These are phyloP conservation scores for Parastagonospora nodorum DNA, from an alignment of 2,329 filamentous ascomycete species.

Conservation along the genomic window DNA sequence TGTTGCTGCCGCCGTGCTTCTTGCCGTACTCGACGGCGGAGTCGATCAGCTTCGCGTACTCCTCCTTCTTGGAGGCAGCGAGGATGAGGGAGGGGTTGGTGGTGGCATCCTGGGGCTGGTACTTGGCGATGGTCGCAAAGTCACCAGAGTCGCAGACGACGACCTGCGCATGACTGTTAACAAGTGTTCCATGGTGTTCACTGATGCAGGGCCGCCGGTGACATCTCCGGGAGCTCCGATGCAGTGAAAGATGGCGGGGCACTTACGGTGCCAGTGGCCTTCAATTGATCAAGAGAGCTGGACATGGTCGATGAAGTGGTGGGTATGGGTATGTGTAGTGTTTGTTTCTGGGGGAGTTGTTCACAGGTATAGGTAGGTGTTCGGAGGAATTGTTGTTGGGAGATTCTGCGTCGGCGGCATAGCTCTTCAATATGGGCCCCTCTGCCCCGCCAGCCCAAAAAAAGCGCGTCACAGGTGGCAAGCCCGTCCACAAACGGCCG, in stretches of 20 bases:
- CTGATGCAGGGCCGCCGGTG: conserved; percentile 7
- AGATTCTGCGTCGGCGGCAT: conserved; percentile 23
- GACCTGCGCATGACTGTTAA: conserved; percentile 60
- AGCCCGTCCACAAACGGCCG: conserved; percentile 24
- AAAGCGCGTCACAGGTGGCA: conserved; percentile 43
- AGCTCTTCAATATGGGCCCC: conserved; percentile 25
- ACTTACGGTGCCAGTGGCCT: conserved; percentile 94
- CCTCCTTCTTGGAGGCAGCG: conserved; percentile 95
- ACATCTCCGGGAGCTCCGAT: conserved; percentile 20
- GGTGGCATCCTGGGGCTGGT: conserved; percentile 99
- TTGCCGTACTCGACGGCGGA: conserved; percentile 85
- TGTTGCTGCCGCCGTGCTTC: conserved; percentile 63
- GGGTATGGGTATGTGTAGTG: conserved; percentile 1
- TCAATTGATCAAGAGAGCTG: conserved; percentile 93
- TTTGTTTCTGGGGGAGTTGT: conserved; percentile 1
- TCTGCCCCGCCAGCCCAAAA: conserved; percentile 32
- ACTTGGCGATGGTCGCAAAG: conserved; percentile 89
- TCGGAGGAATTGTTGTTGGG: conserved; percentile 28
- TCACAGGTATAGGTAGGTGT: conserved; percentile 6
- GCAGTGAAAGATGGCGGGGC: conserved; percentile 25
- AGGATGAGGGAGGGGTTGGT: conserved; percentile 99
- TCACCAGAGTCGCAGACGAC: conserved; percentile 97
- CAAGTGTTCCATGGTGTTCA: conserved; percentile 8
- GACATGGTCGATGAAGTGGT: conserved; percentile 63
- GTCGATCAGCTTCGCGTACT: conserved; percentile 93